Evolutionary conservation across 148 eudicot species (phyloP).

Genomic region (Salicornia ramosissima): DNA sequence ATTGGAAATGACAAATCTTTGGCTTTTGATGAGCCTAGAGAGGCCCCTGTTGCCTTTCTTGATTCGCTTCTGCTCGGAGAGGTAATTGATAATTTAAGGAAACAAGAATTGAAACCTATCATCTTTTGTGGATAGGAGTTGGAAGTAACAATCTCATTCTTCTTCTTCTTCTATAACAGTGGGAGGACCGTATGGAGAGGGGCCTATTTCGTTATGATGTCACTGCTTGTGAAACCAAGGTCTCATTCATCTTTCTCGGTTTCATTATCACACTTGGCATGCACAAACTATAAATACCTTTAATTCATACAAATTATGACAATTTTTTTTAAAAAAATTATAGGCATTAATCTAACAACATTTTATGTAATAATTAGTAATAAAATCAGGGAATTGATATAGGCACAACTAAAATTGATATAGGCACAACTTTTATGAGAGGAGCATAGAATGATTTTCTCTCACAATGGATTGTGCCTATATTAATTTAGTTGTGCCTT

Average conservation of each 20-base stretch:
- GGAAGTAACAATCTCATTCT: slow-evolving; percentile 4
- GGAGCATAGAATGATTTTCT: too few species aligned
- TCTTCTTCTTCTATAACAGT: slow-evolving; percentile 42
- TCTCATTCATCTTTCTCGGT: slow-evolving; percentile 23
- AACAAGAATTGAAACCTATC: neutral
- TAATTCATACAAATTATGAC: too few species aligned
- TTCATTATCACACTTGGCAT: neutral
- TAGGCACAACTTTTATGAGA: too few species aligned
- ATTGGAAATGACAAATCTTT: slow-evolving; percentile 34
- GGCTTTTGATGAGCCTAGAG: slow-evolving; percentile 33
- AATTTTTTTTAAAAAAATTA: too few species aligned
- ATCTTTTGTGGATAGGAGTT: neutral
- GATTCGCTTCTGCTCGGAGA: slow-evolving; percentile 91
- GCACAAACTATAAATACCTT: too few species aligned
- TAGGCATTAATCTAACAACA: too few species aligned
- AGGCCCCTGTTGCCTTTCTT: slow-evolving; percentile 76
- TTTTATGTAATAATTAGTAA: too few species aligned
- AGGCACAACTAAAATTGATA: too few species aligned
- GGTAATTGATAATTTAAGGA: slow-evolving; percentile 36
- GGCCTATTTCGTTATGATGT: slow-evolving; percentile 98
- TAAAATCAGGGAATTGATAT: too few species aligned
- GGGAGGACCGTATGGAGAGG: slow-evolving; percentile 90
- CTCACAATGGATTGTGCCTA: too few species aligned
- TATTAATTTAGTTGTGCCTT: too few species aligned
- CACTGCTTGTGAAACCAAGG: slow-evolving; percentile 97